Percentiles rank a stretch among this genome's conserved stretches.
Evolutionary conservation across 2,329 filamentous ascomycete species (phyloP).

Genomic region (Aureobasidium leucospermi): DNA sequence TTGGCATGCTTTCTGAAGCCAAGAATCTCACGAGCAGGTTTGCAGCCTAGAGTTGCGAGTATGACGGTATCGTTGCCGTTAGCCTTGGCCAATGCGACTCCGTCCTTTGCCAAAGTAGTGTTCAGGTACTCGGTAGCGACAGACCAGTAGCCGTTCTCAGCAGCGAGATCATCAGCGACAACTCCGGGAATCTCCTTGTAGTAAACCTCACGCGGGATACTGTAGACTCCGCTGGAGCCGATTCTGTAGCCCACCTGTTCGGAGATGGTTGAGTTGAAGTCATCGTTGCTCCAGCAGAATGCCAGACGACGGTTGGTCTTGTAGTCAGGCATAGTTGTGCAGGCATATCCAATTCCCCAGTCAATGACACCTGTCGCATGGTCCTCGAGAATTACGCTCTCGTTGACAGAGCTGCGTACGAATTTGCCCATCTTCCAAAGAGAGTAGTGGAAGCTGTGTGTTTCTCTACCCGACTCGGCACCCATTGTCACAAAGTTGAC

Average conservation of each 20-base stretch:
- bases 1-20: conserved; percentile 1
- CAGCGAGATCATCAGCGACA: conserved; percentile 7
- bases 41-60: conserved; percentile 5
- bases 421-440: conserved; percentile 11
- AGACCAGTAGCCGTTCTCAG: conserved; percentile 10
- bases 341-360: conserved; percentile 11
- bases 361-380: conserved; percentile 11
- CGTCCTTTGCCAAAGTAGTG: conserved; percentile 2
- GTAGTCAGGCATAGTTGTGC: conserved; percentile 3
- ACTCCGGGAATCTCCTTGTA: conserved; percentile 6
- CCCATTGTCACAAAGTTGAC: conserved; percentile 9
- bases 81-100: background rate
- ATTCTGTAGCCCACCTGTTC: background rate
- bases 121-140: background rate
- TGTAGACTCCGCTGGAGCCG: background rate
- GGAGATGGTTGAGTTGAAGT: conserved; percentile 8
- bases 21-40: conserved; percentile 3
- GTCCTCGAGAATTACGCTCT: conserved; percentile 5
- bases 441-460: conserved; percentile 5
- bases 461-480: conserved; percentile 8
- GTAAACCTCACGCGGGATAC: conserved; percentile 10
- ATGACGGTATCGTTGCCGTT: conserved; percentile 1
- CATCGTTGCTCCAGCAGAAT: conserved; percentile 12
- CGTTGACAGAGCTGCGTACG: background rate
- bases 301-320: conserved; percentile 1